Base-by-base conservation (phyloP, 805 yeast genomes). In the Cyberlindnera misumaiensis region DNA sequence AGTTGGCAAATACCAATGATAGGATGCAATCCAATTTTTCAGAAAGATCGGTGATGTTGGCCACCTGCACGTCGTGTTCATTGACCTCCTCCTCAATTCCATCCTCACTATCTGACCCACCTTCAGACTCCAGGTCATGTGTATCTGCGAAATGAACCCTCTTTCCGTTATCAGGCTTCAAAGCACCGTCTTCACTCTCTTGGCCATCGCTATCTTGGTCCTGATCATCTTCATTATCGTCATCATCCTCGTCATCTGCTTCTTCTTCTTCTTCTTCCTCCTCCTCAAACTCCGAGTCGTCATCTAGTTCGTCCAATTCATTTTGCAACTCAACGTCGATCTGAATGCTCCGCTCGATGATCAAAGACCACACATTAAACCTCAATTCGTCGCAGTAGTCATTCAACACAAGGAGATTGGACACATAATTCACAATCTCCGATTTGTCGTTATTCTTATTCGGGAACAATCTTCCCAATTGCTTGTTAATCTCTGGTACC, bases 251-350 rank as follows among this genome's bases (percentile, higher is more conserved):
- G 20, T 35, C 47, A 2, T 52, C 65, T 4, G 51, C 57, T 12
- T 55, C 63, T 27, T 52, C 60, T 3, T 46, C 51, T n/a, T 53
- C 62, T n/a, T 47, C 58, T 4, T 49, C 59, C 11, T 54, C 64
- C 4, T 48, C 58, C 7, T 58, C 61, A 6, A 58, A 58, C 8
- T 52, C 53, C 6, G 44, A 58, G n/a, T 54, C 54, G 10, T 49
- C 56, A 55, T 84, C 95, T 40, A 82, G 63, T 47, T 85, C 95
- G 51, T 88, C 96, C 41, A 86, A 63, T 50, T 83, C 93, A 54
- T 85, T 87, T 53, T 87, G 96, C 41, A 89, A 67, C 59, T 88
- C 97, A 5, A 89, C 96, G 60, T 90, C 98, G 34, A 93, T 67
- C 47, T 85, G 83, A 42, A 93, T 86, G 40, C 84, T 72, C 44